These are phyloP conservation scores for Ogataea trehalophila DNA, from an alignment of 805 yeast genomes.

Conservation along the genomic window DNA sequence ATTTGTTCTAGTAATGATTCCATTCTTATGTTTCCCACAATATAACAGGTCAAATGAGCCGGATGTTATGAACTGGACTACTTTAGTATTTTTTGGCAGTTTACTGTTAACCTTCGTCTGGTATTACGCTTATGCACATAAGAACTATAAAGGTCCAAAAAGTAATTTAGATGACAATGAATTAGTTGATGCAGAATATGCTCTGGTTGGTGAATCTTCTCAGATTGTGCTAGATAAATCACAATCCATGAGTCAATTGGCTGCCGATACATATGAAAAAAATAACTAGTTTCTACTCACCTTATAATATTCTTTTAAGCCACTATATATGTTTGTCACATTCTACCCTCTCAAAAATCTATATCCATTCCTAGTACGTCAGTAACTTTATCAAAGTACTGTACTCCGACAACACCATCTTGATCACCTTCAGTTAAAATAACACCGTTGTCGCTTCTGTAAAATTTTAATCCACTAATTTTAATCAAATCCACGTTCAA, in stretches of 20 bases:
- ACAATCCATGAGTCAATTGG: not conserved
- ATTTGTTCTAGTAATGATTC: conserved; percentile 51
- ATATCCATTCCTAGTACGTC: conserved; percentile 17
- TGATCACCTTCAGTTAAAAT: conserved; percentile 59
- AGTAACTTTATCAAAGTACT: conserved; percentile 35
- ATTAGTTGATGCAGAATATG: conserved; percentile 25
- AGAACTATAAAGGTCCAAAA: conserved; percentile 58
- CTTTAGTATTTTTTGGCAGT: conserved; percentile 54
- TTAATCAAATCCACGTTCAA: conserved; percentile 51
- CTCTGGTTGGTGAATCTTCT: no score
- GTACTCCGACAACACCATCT: conserved; percentile 44
- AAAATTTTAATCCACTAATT: conserved; percentile 44
- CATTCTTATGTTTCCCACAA: conserved; percentile 55
- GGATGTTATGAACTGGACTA: conserved; percentile 57
- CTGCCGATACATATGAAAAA: no score
- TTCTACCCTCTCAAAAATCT: not conserved
- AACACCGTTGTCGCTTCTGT: conserved; percentile 68
- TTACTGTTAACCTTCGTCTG: conserved; percentile 44
- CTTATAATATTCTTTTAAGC: no score
- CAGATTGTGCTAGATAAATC: not conserved
- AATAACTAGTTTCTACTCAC: no score
- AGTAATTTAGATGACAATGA: conserved; percentile 41
- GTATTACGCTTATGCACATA: conserved; percentile 48
- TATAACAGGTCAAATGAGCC: conserved; percentile 33
- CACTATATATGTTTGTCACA: not conserved